Evolutionary conservation across 495 filamentous ascomycete genomes (phyloP).

Genomic region (Aspergillus conjunctus): DNA sequence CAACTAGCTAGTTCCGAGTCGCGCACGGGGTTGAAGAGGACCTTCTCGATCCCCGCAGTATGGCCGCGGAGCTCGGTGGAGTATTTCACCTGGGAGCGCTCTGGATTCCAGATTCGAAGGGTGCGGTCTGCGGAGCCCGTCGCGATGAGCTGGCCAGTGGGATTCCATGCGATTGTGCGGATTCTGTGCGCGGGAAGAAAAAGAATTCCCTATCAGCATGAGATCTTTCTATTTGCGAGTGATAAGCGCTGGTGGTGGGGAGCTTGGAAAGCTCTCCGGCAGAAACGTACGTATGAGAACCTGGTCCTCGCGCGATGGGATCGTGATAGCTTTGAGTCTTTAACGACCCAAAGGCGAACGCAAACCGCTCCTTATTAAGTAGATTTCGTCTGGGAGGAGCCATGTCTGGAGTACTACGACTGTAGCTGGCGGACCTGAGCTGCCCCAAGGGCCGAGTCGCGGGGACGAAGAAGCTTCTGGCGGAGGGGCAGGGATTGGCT

Average conservation of each 20-base stretch:
- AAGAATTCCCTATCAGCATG: conserved; percentile 21
- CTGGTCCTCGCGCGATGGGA: conserved; percentile 50
- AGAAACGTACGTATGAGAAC: conserved; percentile 54
- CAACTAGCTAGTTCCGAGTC: conserved; percentile 88
- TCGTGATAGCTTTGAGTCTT: conserved; percentile 68
- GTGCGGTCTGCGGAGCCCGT: conserved; percentile 82
- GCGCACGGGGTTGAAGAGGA: conserved; percentile 85
- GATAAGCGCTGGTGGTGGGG: not conserved
- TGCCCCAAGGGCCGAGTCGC: conserved; percentile 22
- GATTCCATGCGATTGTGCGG: conserved; percentile 86
- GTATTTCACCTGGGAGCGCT: conserved; percentile 75
- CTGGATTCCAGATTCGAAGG: conserved; percentile 89
- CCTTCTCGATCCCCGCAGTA: conserved; percentile 73
- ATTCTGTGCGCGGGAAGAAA: conserved; percentile 39
- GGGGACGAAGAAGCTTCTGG: not conserved
- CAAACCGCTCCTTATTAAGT: conserved; percentile 65
- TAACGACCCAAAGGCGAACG: conserved; percentile 54
- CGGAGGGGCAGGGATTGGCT: not conserved
- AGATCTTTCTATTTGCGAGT: not conserved
- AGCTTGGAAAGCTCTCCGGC: not conserved
- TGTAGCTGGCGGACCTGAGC: conserved; percentile 24
- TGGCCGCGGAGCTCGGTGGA: conserved; percentile 88
- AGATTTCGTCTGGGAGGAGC: conserved; percentile 57
- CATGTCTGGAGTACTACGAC: conserved; percentile 40
- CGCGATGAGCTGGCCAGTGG: conserved; percentile 81